Base-by-base conservation (phyloP, 306 rosid genomes). In the Dicorynia guianensis region DNA sequence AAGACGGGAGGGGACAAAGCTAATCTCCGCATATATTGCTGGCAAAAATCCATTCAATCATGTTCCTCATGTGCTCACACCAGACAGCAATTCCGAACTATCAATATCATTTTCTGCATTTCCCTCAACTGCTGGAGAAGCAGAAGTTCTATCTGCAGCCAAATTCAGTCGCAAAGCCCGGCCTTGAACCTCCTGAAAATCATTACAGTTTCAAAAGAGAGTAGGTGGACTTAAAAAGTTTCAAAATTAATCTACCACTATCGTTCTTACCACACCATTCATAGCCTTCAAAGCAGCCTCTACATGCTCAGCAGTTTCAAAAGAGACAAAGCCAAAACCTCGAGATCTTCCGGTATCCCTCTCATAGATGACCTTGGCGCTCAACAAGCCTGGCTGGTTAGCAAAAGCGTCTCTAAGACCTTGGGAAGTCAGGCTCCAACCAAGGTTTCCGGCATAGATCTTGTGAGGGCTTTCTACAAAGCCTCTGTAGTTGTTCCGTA, bases 391-490 rank as follows among this genome's bases (percentile, higher is more conserved):
- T 14, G 86, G 97, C 82, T 82, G 97, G 25, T 54, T 81, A 67
- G 82, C 96, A 80, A 95, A 92, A 62, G 90, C 97, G 36, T 90
- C 97, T 77, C 78, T 82, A 14, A 95, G 96, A 74, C 81, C 87
- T 85, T 86, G 84, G 39, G 99, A 90, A 71, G 87, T 89, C 52
- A 95, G 71, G 19, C 85, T 69, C 99, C 97, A 95, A 12, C 92
- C 89, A 72, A 95, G 99, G 81, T 95, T 95, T 66, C 99, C 99
- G 6, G 96, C 97, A 78, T 92, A 92, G 62, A 95, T 76, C 81
- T 90, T 92, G 75, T 95, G 85, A 79, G 99, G 97, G 69, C 97
- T 90, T 76, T 92, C 97, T 47, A 87, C 69, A 67, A 85, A 95
- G 79, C 87, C 87, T 80, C 76, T 88, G 86, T 77, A 74, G 83